Evolutionary conservation across 2,329 filamentous ascomycete genomes (phyloP), one percentile per base, ranked within the genome.

Genomic region (Pseudogymnoascus pannorum): DNA sequence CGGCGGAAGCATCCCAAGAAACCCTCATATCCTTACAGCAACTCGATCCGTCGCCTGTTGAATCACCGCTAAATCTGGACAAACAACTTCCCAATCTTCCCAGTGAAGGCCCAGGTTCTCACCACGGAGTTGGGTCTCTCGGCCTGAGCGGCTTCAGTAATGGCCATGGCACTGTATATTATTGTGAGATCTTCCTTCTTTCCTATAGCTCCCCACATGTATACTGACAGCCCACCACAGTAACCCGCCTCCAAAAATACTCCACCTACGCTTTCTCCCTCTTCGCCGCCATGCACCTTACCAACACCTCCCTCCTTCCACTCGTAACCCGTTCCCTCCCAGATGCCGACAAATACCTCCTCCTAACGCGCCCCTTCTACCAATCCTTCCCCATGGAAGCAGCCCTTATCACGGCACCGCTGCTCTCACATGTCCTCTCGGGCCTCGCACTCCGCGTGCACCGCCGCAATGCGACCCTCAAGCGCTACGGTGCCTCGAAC

Each of bases 331-430:
- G 81, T 62, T 91, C 88, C 51, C 83, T 94, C 5, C 77, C 87
- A 7, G 82, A 85, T 59, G 89, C 89, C 63, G 92, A 97, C 72
- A 86, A 86, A 58, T 96, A 92, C 74, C 86, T 97, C 57, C 87
- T 97, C 66, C 89, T 96, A 73, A 92, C 92, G 26, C 86, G 93
- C 64, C 92, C 95, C 57, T 86, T 94, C 73, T 97, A 97, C 78
- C 93, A 97, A 74, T 92, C 91, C 1, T 81, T 87, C 1, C 77
- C 90, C 14, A 81, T 88, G 59, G 92, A 97, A 72, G 90, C 91
- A 3, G 76, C 95, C 18, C 80, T 97, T 64, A 84, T 97, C 63
- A 85, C 81, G 44, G 74, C 91, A 1, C 92, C 93, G 2, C 78
- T 96, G 20, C 73, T 86, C 62, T 82, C 87, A 2, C 93, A 97